Base-by-base conservation (phyloP, 345 rosid species). In the Bruguiera gymnorhiza region DNA sequence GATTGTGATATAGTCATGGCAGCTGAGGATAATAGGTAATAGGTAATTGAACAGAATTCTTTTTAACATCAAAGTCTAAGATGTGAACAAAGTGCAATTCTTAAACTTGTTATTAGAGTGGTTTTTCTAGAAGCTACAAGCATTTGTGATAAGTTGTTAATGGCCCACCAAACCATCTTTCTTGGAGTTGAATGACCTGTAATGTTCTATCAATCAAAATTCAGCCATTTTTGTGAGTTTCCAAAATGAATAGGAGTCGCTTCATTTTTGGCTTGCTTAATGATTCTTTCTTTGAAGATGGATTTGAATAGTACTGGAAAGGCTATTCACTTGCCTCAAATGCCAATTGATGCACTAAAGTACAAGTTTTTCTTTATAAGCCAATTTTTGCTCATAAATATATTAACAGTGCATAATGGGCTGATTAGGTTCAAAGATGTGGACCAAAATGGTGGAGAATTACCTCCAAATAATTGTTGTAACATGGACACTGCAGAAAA, bases 11-110 rank as follows among this genome's bases (percentile, higher is more conserved):
- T 68, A 58, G 36, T 52, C 34, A 73, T 67, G 37, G 53, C 70
- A 39, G 67, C 75, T 57, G 79, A 77, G 75, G 74, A 76, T 71
- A 70, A 72, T 30, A 63, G 89, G 96, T 87, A 75, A 80, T 43
- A 63, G 88, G 94, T 87, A 75, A 78, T 61, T 39, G 15, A 43
- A 56, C 46, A 9, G 11, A 58, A 58, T 55, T 69, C 60, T 58
- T 6, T 31, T 50, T 30, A 20, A 54, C 20, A 55, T 66, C 29
- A 26, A 43, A 24, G 46, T 36, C 72, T 46, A 24, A 3, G 6
- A 32, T 0, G 36, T 23, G 39, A 58, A 46, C 39, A 48, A 29
- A 39, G 59, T 21, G 29, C 16, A 54, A 23, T 26, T 54, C 0
- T 4, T 54, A 54, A 54, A 21, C 13, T 26, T 8, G 27, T 43